These are phyloP conservation scores for Ophiocordyceps unilateralis DNA, from an alignment of 2,329 filamentous ascomycete species.

Conservation along the genomic window DNA sequence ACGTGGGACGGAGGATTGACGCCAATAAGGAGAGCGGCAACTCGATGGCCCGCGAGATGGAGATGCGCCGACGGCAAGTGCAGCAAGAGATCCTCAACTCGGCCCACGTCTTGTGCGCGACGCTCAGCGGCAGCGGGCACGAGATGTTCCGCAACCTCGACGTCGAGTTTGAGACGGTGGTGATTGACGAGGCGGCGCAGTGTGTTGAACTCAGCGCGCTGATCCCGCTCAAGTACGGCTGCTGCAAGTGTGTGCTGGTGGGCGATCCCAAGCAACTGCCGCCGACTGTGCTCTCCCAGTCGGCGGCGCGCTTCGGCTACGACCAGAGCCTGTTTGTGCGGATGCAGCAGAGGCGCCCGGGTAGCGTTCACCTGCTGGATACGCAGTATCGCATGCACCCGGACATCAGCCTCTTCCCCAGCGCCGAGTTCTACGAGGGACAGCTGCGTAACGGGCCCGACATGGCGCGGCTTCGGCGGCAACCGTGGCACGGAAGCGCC, in stretches of 20 bases:
- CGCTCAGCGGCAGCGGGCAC: conserved; percentile 86
- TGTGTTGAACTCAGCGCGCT: conserved; percentile 93
- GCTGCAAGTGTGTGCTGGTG: conserved; percentile 89
- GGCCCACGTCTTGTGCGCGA: conserved; percentile 86
- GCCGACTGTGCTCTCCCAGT: conserved; percentile 87
- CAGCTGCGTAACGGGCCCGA: conserved; percentile 67
- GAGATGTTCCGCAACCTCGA: conserved; percentile 92
- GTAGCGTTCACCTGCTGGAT: conserved; percentile 85
- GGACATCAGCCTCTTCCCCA: conserved; percentile 84
- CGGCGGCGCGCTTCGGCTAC: conserved; percentile 82
- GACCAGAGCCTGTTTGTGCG: conserved; percentile 96
- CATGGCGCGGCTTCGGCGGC: conserved; percentile 59
- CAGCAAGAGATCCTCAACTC: conserved; percentile 85
- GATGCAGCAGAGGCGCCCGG: conserved; percentile 85
- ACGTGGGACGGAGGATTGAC: conserved; percentile 70
- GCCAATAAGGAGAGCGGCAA: conserved; percentile 74
- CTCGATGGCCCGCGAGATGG: conserved; percentile 63
- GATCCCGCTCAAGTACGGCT: conserved; percentile 94
- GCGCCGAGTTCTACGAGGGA: conserved; percentile 80
- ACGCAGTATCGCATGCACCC: conserved; percentile 99
- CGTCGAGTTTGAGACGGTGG: conserved; percentile 95
- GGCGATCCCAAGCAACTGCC: conserved; percentile 96
- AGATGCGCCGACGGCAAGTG: conserved; percentile 66
- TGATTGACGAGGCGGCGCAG: conserved; percentile 96
- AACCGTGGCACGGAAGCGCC: conserved; percentile 71